Percentiles rank a stretch among this genome's conserved stretches.
These are phyloP conservation scores for Grosmannia clavigera DNA, from an alignment of 2,329 filamentous ascomycete genomes.

Conservation along the genomic window DNA sequence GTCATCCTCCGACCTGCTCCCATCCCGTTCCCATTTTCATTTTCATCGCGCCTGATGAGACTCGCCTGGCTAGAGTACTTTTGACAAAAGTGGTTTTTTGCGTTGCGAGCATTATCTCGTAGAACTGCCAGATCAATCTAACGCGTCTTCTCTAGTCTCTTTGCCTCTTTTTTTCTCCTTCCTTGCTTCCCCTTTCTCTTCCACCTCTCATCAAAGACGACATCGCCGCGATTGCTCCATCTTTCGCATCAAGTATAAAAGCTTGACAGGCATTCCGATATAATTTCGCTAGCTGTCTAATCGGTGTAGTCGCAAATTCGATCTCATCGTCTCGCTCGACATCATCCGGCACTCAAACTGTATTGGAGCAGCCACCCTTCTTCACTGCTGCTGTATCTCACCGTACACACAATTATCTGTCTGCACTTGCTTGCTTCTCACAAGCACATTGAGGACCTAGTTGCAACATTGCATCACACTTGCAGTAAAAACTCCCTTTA, in stretches of 20 bases:
- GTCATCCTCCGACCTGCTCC: neutral
- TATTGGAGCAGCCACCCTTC: neutral
- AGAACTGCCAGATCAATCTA: neutral
- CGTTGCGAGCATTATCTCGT: conserved; percentile 1
- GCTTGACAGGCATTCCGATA: neutral
- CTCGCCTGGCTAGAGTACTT: neutral
- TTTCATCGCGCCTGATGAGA: neutral
- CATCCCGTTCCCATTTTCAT: neutral
- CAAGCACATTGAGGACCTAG: neutral
- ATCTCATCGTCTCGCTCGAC: neutral
- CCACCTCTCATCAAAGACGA: neutral
- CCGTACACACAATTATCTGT: neutral
- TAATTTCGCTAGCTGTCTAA: neutral
- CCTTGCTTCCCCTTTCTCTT: neutral
- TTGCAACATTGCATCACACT: conserved; percentile 4
- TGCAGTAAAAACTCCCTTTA: conserved; percentile 14
- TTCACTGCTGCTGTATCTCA: neutral
- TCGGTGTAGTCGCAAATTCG: neutral
- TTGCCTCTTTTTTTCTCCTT: neutral
- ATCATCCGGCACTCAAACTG: neutral
- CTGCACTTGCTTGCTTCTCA: conserved; percentile 1
- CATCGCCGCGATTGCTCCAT: neutral
- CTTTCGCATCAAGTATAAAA: neutral
- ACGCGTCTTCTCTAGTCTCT: neutral
- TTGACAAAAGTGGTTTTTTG: neutral